A percentile compares a stretch with the other conserved stretches of the same genome.
Evolutionary conservation across 192 early-diverging fungal genomes (phyloP).

Genomic region (Backusella mclennaniae): DNA sequence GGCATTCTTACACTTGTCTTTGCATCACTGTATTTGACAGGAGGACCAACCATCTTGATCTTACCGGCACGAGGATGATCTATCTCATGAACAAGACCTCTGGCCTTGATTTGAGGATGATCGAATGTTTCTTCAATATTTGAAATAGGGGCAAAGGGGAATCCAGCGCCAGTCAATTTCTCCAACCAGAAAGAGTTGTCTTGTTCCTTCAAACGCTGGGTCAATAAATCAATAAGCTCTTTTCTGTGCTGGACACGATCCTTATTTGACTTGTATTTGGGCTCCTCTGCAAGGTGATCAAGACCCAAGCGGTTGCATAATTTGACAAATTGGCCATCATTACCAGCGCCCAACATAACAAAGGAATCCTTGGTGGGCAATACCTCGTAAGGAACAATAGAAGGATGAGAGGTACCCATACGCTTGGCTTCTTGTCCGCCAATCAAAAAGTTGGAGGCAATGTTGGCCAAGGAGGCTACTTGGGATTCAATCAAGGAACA

Average conservation of each 20-base stretch:
- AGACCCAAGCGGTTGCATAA: slow-evolving; percentile 58
- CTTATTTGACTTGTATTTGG: slow-evolving; percentile 64
- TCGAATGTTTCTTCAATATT: slow-evolving; percentile 74
- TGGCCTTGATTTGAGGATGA: slow-evolving; percentile 67
- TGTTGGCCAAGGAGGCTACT: slow-evolving; percentile 86
- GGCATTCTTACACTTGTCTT: slow-evolving; percentile 64
- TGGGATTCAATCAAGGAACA: slow-evolving; percentile 88
- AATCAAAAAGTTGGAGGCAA: slow-evolving; percentile 84
- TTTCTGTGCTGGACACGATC: slow-evolving; percentile 73
- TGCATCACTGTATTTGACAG: slow-evolving; percentile 77
- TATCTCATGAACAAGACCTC: slow-evolving; percentile 75
- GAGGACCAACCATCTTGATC: slow-evolving; percentile 71
- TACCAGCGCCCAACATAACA: slow-evolving; percentile 90
- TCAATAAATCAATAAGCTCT: slow-evolving; percentile 60
- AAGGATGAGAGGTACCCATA: slow-evolving; percentile 86
- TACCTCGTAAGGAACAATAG: slow-evolving; percentile 92
- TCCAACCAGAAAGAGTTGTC: slow-evolving; percentile 62
- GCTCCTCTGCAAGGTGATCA: slow-evolving; percentile 45
- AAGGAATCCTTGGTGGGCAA: slow-evolving; percentile 75
- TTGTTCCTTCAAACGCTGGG: slow-evolving; percentile 42
- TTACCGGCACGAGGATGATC: slow-evolving; percentile 79
- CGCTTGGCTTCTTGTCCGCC: slow-evolving; percentile 76
- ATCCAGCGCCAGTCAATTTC: slow-evolving; percentile 61
- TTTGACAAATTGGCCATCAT: slow-evolving; percentile 78
- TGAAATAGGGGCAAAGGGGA: slow-evolving; percentile 86